Evolutionary conservation across 805 yeast species (phyloP).

Genomic region (Torulaspora gathmanii): DNA sequence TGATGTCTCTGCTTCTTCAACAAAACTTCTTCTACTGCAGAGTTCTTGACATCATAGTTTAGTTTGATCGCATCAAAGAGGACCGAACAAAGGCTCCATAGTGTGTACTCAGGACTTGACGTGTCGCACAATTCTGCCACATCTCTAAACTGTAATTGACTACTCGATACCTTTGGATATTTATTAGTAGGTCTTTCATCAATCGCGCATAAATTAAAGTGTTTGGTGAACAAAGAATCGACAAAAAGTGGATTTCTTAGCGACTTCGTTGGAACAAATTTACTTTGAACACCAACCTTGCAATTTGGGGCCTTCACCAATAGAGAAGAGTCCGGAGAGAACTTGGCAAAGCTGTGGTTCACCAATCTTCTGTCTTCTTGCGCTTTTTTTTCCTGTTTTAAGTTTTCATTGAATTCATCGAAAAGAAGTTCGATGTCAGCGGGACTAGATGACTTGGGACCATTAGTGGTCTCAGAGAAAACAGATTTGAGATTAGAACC

Average conservation of each 20-base stretch:
- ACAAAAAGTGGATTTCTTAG: conserved; percentile 12
- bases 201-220: conserved; percentile 25
- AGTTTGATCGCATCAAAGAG: conserved; percentile 48
- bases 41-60: conserved; percentile 21
- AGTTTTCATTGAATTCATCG: conserved; percentile 42
- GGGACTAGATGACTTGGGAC: not conserved
- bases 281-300: conserved; percentile 14
- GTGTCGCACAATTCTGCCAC: conserved; percentile 15
- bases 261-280: conserved; percentile 4
- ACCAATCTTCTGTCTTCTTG: conserved; percentile 29
- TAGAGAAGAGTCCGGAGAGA: conserved; percentile 20
- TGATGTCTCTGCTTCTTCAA: conserved; percentile 40
- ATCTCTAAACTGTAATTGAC: conserved; percentile 34
- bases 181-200: conserved; percentile 29
- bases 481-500: conserved; percentile 29
- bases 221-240: conserved; percentile 22
- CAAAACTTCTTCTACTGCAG: conserved; percentile 24
- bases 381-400: conserved; percentile 29
- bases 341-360: conserved; percentile 23
- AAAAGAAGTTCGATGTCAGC: conserved; percentile 19
- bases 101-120: conserved; percentile 25
- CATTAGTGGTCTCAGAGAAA: conserved; percentile 28
- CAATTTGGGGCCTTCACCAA: conserved; percentile 12
- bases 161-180: conserved; percentile 39
- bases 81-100: conserved; percentile 58